phyloP scores from a whole-genome alignment of 805 yeast species.

The Starmerella sp. region DNA sequence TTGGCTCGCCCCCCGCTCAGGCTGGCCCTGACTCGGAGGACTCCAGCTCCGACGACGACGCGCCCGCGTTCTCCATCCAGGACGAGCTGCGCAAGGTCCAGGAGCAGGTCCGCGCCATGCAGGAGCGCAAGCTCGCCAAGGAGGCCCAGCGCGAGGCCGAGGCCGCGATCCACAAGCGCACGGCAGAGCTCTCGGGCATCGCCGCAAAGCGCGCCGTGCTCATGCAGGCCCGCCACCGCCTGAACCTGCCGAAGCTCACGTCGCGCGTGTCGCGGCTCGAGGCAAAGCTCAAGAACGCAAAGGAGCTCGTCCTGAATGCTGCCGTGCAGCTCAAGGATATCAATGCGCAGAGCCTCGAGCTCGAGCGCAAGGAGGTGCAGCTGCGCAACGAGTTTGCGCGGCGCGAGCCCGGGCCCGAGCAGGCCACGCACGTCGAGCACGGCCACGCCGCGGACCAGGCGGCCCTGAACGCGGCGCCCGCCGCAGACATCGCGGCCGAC shows the following conservation, averaged over 20 bases:
- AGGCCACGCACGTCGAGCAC: not conserved
- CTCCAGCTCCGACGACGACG: not conserved
- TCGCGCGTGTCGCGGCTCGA: conserved; percentile 15
- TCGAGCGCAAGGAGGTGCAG: conserved; percentile 8
- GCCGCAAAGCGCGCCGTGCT: conserved; percentile 13
- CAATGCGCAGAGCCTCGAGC: conserved; percentile 2
- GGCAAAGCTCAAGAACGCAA: conserved; percentile 9
- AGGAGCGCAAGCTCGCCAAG: conserved; percentile 3
- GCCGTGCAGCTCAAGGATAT: conserved; percentile 3
- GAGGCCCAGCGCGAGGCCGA: conserved; percentile 3
- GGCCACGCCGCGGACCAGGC: not conserved
- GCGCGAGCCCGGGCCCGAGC: not conserved
- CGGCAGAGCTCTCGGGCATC: conserved; percentile 8
- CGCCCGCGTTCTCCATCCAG: not conserved
- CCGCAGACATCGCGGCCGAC: not conserved
- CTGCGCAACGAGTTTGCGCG: conserved; percentile 5
- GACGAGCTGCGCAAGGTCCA: conserved; percentile 7
- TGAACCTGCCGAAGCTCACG: conserved; percentile 1
- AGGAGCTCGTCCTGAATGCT: conserved; percentile 3
- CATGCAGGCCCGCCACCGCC: not conserved
- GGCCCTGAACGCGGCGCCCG: not conserved
- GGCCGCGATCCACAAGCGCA: not conserved
- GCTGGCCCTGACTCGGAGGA: not conserved
- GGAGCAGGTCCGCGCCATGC: conserved; percentile 7
- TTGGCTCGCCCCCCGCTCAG: not conserved